Evolutionary conservation across 1,284 basidiomycete species (phyloP).

Genomic region (Meripilus lineatus): DNA sequence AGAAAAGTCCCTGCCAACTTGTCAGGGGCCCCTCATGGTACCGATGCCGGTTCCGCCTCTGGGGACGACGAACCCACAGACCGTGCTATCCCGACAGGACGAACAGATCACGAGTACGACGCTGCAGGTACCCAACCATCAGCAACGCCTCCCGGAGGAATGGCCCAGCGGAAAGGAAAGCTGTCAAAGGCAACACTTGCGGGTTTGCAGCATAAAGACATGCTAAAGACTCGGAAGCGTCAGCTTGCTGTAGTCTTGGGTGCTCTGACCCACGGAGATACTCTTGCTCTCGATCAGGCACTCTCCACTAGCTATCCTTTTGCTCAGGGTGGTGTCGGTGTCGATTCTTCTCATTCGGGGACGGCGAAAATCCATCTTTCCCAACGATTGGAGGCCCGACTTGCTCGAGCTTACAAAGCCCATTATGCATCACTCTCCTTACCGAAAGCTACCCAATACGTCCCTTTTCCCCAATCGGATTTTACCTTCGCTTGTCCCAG

Average conservation of each 20-base stretch:
- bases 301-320: conserved; percentile 59
- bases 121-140: conserved; percentile 6
- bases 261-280: conserved; percentile 56
- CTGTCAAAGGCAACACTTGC: conserved; percentile 58
- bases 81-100: conserved; percentile 21
- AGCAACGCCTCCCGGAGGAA: neutral
- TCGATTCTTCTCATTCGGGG: conserved; percentile 16
- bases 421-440: conserved; percentile 15
- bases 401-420: conserved; percentile 24
- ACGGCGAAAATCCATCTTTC: conserved; percentile 26
- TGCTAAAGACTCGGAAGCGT: conserved; percentile 59
- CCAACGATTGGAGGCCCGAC: conserved; percentile 23
- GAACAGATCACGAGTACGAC: conserved; percentile 22
- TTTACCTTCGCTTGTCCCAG: conserved; percentile 61
- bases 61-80: conserved; percentile 35
- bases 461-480: conserved; percentile 36
- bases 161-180: conserved; percentile 38
- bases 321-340: conserved; percentile 21
- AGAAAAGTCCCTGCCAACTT: conserved; percentile 67
- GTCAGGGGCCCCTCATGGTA: conserved; percentile 35
- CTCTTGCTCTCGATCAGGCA: conserved; percentile 69
- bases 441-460: too few species aligned
- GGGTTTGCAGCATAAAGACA: conserved; percentile 69
- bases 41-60: conserved; percentile 30
- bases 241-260: conserved; percentile 65